Conservation (phyloP, 2,329 filamentous ascomycete genomes). For the Aspergillus latus region DNA sequence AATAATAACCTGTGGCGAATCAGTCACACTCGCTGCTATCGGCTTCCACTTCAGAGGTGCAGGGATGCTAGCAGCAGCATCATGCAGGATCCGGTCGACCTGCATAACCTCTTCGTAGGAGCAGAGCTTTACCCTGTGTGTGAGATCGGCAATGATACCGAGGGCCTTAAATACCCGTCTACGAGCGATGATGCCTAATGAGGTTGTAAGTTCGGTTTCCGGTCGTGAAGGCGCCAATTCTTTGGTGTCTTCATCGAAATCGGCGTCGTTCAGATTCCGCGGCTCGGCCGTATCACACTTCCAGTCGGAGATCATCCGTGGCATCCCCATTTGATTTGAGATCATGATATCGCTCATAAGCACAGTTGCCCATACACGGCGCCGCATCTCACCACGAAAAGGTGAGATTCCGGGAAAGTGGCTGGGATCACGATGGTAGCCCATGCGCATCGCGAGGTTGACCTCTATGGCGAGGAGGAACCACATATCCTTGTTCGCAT, state of each 20-base stretch:
- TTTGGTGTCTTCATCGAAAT: conserved; percentile 53
- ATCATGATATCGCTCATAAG: conserved; percentile 59
- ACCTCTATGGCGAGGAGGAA: conserved; percentile 55
- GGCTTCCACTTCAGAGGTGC: conserved; percentile 19
- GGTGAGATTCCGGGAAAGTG: conserved; percentile 53
- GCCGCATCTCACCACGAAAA: conserved; percentile 55
- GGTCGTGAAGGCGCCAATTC: conserved; percentile 55
- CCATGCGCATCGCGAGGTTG: conserved; percentile 60
- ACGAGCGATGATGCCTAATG: conserved; percentile 32
- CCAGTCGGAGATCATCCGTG: conserved; percentile 58
- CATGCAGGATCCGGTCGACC: neutral
- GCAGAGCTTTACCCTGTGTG: conserved; percentile 22
- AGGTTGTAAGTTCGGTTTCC: conserved; percentile 52
- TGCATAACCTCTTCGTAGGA: neutral
- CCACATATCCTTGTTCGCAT: conserved; percentile 56
- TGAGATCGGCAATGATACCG: conserved; percentile 34
- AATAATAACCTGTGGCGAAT: conserved; percentile 25
- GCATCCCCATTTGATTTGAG: conserved; percentile 63
- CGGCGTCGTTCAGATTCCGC: conserved; percentile 58
- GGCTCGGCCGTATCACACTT: conserved; percentile 59
- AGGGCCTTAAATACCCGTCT: conserved; percentile 31
- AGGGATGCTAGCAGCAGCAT: conserved; percentile 1
- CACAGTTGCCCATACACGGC: conserved; percentile 41
- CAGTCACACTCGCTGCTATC: conserved; percentile 23
- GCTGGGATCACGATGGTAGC: conserved; percentile 57